Percentiles rank a stretch among this genome's conserved stretches.
These are phyloP conservation scores for Candida dendrica DNA, from an alignment of 805 yeast species.

Conservation along the genomic window DNA sequence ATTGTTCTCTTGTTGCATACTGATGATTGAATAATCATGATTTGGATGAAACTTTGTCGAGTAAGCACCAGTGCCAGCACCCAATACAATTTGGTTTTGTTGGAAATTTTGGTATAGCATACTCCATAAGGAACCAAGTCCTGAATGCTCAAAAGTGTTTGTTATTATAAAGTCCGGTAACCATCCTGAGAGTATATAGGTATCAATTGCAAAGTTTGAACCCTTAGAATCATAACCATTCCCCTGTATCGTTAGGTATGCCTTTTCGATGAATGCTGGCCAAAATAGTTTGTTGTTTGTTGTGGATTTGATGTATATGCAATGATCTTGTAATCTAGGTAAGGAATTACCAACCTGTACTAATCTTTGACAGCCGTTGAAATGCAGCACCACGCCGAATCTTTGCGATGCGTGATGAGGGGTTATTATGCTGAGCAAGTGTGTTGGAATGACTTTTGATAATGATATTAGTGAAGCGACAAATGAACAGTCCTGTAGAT, in stretches of 20 bases:
- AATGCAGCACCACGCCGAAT: constrained; percentile 33
- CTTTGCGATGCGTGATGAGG: constrained; percentile 18
- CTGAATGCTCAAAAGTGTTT: constrained; percentile 25
- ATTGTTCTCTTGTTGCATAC: constrained; percentile 19
- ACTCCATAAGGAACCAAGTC: constrained; percentile 27
- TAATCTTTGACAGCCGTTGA: constrained; percentile 47
- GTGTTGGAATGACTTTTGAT: constrained; percentile 15
- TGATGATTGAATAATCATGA: constrained; percentile 67
- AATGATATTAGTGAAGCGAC: constrained; percentile 61
- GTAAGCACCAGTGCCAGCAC: constrained; percentile 60
- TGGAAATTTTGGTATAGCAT: constrained; percentile 23
- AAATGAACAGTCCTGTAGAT: constrained; percentile 65
- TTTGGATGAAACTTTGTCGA: constrained; percentile 37
- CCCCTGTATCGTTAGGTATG: constrained; percentile 50
- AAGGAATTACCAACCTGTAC: constrained; percentile 40
- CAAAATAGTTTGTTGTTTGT: constrained; percentile 26
- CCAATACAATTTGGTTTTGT: constrained; percentile 37
- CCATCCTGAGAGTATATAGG: constrained; percentile 63
- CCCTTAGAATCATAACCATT: constrained; percentile 59
- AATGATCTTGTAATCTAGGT: constrained; percentile 26
- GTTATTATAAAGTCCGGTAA: constrained; percentile 48
- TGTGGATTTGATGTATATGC: constrained; percentile 11
- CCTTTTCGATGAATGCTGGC: constrained; percentile 77
- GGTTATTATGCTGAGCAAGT: constrained; percentile 4
- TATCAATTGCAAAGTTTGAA: constrained; percentile 69